Conservation (phyloP, 805 yeast species). For the Teunomyces panamensis region DNA sequence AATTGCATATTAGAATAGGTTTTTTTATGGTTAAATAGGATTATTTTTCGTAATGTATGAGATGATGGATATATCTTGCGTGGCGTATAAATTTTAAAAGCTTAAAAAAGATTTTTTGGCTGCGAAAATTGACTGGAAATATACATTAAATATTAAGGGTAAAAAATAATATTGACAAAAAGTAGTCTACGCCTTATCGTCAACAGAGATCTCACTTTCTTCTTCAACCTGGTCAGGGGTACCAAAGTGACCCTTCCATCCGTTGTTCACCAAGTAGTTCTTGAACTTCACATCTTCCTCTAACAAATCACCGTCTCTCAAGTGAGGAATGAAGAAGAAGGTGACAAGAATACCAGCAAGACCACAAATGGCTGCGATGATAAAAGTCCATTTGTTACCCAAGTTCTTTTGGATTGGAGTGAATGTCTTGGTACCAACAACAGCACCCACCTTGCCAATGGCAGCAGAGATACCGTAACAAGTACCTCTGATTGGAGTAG, state of each 20-base stretch:
- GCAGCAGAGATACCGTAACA: slow-evolving; percentile 76
- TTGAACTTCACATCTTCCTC: slow-evolving; percentile 63
- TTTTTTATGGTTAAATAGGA: neutral
- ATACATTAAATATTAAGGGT: neutral
- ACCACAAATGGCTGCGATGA: slow-evolving; percentile 75
- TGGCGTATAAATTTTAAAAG: neutral
- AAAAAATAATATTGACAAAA: neutral
- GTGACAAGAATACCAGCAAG: slow-evolving; percentile 60
- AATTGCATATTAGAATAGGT: neutral
- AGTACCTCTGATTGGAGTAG: slow-evolving; percentile 77
- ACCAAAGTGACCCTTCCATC: slow-evolving; percentile 56
- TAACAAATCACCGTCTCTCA: slow-evolving; percentile 65
- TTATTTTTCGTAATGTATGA: no score
- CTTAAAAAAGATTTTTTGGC: neutral
- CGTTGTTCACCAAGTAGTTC: slow-evolving; percentile 53
- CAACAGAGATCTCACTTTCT: neutral
- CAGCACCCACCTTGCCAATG: slow-evolving; percentile 83
- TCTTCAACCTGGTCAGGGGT: slow-evolving; percentile 14
- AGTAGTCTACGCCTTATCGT: neutral
- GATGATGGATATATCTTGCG: neutral
- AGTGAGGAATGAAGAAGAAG: slow-evolving; percentile 62
- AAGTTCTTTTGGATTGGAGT: slow-evolving; percentile 61
- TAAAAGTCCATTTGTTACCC: slow-evolving; percentile 74
- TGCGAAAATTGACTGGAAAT: neutral
- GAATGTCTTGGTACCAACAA: slow-evolving; percentile 71